Conservation (phyloP, 139 green algal genomes). For the Spirogloea muscicola region DNA sequence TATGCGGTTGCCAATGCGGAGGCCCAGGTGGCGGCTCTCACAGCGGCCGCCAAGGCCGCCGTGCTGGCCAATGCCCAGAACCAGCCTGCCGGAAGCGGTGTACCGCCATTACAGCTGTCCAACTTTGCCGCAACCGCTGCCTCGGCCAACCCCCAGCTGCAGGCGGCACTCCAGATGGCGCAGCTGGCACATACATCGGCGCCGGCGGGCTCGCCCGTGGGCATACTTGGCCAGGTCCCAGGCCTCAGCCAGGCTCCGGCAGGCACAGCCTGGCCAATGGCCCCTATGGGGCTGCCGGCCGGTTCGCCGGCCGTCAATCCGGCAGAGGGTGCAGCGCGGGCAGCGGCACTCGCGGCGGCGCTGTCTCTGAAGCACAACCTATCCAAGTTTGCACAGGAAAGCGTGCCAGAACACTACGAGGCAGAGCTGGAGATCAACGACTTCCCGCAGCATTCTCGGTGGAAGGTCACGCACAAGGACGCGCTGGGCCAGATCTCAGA, state of each 20-base stretch:
- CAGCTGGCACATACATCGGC: background rate
- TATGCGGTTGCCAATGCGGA: too few species aligned
- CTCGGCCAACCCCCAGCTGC: slow-evolving; percentile 7
- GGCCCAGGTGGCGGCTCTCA: slow-evolving; percentile 3
- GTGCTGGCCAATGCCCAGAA: background rate
- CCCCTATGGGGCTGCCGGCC: slow-evolving; percentile 20
- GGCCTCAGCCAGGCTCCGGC: too few species aligned
- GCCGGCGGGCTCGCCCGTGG: background rate
- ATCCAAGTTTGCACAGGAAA: slow-evolving; percentile 30
- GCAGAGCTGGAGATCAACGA: slow-evolving; percentile 98
- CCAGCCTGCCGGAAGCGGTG: background rate
- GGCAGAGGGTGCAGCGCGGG: slow-evolving; percentile 5
- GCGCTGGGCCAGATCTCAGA: slow-evolving; percentile 78
- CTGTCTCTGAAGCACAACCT: slow-evolving; percentile 46
- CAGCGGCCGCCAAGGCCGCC: background rate
- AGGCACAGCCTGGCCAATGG: too few species aligned
- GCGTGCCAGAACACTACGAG: slow-evolving; percentile 65
- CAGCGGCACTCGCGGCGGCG: slow-evolving; percentile 45
- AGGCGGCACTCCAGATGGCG: background rate
- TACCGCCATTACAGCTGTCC: too few species aligned
- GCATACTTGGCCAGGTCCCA: too few species aligned
- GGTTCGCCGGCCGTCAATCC: slow-evolving; percentile 6
- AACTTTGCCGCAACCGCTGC: too few species aligned
- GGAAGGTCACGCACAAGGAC: slow-evolving; percentile 90
- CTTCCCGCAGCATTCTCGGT: slow-evolving; percentile 88